Evolutionary conservation across 768 basidiomycete species (phyloP).

Genomic region (Tricholoma saponaceum): DNA sequence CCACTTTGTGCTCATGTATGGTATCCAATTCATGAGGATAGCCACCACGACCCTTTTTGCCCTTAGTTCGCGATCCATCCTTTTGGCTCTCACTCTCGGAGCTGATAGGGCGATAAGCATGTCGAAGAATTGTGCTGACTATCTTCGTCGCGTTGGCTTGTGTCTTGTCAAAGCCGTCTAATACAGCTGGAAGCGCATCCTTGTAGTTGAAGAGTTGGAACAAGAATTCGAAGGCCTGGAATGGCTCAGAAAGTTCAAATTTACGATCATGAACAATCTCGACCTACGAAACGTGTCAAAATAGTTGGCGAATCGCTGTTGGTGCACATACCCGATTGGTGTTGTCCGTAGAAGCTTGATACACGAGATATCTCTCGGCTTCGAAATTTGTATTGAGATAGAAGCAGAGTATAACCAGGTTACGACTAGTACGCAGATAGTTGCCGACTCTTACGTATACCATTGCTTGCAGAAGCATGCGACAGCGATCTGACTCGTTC

Average conservation of each 20-base stretch:
- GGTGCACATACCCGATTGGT: conserved; percentile 1
- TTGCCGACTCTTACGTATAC: background rate
- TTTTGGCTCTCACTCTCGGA: background rate
- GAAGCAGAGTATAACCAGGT: conserved; percentile 1
- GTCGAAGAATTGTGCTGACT: background rate
- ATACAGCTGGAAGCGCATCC: background rate
- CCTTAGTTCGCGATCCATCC: background rate
- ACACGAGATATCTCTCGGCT: background rate
- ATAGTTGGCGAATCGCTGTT: background rate
- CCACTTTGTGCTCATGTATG: too few species aligned
- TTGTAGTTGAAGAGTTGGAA: conserved; percentile 1
- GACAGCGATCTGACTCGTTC: background rate
- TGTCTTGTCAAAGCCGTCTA: background rate
- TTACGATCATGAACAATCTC: background rate
- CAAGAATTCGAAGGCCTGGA: background rate
- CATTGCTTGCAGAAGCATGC: background rate
- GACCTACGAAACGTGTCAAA: background rate
- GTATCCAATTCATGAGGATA: too few species aligned
- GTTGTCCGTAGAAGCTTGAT: background rate
- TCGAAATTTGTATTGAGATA: background rate
- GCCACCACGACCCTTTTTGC: background rate
- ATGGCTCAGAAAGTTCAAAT: background rate
- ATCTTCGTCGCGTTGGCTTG: background rate
- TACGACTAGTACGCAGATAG: background rate
- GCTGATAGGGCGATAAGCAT: background rate